A percentile compares a stretch with the other conserved stretches of the same genome.
phyloP scores from a whole-genome alignment of 192 early-diverging fungal species.

The Chytriomyces sp. region DNA sequence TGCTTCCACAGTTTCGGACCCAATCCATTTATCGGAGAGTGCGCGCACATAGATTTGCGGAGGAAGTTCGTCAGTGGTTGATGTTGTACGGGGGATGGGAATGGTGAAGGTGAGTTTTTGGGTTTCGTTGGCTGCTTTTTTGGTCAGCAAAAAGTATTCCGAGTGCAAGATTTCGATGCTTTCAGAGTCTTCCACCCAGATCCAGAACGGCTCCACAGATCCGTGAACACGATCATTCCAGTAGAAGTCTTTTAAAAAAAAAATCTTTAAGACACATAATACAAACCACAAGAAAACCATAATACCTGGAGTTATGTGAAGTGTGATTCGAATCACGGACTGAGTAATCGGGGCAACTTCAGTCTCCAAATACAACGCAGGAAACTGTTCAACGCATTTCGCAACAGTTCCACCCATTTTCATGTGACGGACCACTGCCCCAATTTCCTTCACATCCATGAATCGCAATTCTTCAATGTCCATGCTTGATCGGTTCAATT shows the following conservation, averaged over 20 bases:
- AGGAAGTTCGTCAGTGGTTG: slow-evolving; percentile 78
- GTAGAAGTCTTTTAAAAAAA: slow-evolving; percentile 68
- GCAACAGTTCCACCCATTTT: slow-evolving; percentile 78
- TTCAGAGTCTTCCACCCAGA: slow-evolving; percentile 94
- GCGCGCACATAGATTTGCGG: slow-evolving; percentile 92
- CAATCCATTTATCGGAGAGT: slow-evolving; percentile 94
- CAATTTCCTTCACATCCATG: slow-evolving; percentile 86
- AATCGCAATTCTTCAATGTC: slow-evolving; percentile 75
- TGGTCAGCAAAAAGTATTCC: slow-evolving; percentile 85
- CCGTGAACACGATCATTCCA: slow-evolving; percentile 97
- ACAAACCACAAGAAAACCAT: neutral
- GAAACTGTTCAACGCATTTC: slow-evolving; percentile 84
- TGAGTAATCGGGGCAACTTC: slow-evolving; percentile 92
- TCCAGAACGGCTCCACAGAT: slow-evolving; percentile 88
- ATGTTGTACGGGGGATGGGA: slow-evolving; percentile 68
- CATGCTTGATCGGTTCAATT: slow-evolving; percentile 69
- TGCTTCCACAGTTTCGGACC: slow-evolving; percentile 81
- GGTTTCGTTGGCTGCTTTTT: slow-evolving; percentile 57
- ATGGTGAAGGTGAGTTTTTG: slow-evolving; percentile 84
- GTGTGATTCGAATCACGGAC: slow-evolving; percentile 82
- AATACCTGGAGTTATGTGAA: slow-evolving; percentile 69
- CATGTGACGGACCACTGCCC: slow-evolving; percentile 80
- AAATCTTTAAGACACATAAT: neutral
- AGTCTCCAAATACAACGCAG: slow-evolving; percentile 78
- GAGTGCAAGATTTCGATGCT: slow-evolving; percentile 89